Conservation (phyloP, 2,329 filamentous ascomycete species). For the Elsinoe fawcettii region DNA sequence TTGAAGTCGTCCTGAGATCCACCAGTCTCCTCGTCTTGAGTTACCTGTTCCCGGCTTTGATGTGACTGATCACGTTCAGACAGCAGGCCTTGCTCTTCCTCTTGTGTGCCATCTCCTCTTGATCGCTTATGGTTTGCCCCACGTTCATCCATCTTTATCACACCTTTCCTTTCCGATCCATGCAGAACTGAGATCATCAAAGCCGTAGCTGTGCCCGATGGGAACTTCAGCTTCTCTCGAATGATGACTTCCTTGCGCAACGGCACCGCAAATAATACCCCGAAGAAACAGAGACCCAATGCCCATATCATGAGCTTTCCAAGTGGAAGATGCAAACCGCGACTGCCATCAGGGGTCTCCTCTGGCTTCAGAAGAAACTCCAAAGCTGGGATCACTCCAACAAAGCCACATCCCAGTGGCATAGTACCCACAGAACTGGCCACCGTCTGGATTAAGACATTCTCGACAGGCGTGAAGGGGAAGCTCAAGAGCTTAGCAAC, state of each 20-base stretch:
- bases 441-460: constrained; percentile 92
- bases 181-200: constrained; percentile 88
- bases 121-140: constrained; percentile 22
- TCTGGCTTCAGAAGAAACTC: constrained; percentile 72
- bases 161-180: constrained; percentile 42
- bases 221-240: constrained; percentile 83
- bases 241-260: constrained; percentile 87
- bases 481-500: constrained; percentile 63
- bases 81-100: constrained; percentile 32
- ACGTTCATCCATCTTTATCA: constrained; percentile 34
- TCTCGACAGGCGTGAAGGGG: constrained; percentile 90
- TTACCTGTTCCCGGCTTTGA: neutral
- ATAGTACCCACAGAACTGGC: constrained; percentile 94
- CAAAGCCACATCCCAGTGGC: constrained; percentile 91
- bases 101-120: constrained; percentile 22
- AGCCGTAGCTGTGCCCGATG: constrained; percentile 90
- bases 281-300: constrained; percentile 89
- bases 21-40: constrained; percentile 22
- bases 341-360: constrained; percentile 43
- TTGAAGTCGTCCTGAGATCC: constrained; percentile 32
- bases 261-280: constrained; percentile 92
- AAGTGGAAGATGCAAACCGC: constrained; percentile 39
- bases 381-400: constrained; percentile 87
- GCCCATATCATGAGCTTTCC: constrained; percentile 84
- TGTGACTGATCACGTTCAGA: constrained; percentile 16